Conservation (phyloP, 495 filamentous ascomycete species). For the Bacidia rubella region DNA sequence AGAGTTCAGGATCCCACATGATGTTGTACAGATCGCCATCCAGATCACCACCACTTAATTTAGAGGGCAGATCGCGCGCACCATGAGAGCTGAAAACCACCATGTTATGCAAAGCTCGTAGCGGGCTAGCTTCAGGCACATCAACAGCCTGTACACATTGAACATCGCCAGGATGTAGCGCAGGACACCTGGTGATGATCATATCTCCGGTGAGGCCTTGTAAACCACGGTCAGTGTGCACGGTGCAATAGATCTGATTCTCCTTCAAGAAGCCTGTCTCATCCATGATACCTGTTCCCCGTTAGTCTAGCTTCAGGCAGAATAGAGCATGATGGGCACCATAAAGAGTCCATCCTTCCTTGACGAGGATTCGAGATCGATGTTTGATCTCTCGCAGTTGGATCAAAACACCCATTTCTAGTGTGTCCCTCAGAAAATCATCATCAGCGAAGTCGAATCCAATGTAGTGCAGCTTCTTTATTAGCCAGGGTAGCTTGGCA, state of each 20-base stretch:
- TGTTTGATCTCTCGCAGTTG: slow-evolving; percentile 62
- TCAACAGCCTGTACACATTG: slow-evolving; percentile 44
- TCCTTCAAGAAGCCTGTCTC: slow-evolving; percentile 58
- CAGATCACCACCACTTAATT: slow-evolving; percentile 67
- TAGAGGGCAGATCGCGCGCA: slow-evolving; percentile 56
- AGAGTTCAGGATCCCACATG: slow-evolving; percentile 46
- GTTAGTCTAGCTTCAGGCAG: background rate
- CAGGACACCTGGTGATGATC: slow-evolving; percentile 58
- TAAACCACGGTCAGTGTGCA: slow-evolving; percentile 24
- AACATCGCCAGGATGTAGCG: slow-evolving; percentile 69
- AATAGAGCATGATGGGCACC: slow-evolving; percentile 25
- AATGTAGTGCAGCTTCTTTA: slow-evolving; percentile 38
- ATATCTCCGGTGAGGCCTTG: slow-evolving; percentile 21
- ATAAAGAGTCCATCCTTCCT: slow-evolving; percentile 55
- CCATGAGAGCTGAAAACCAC: slow-evolving; percentile 66
- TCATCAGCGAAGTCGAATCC: slow-evolving; percentile 50
- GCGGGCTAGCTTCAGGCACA: slow-evolving; percentile 44
- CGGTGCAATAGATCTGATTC: slow-evolving; percentile 49
- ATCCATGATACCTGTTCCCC: slow-evolving; percentile 47
- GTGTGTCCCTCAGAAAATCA: slow-evolving; percentile 44
- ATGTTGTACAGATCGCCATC: slow-evolving; percentile 58
- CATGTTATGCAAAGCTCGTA: slow-evolving; percentile 49
- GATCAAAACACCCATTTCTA: slow-evolving; percentile 51
- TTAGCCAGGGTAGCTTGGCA: slow-evolving; percentile 42
- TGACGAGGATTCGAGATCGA: slow-evolving; percentile 56